Evolutionary conservation across 768 basidiomycete genomes (phyloP).

Genomic region (Boletus reticulatus): DNA sequence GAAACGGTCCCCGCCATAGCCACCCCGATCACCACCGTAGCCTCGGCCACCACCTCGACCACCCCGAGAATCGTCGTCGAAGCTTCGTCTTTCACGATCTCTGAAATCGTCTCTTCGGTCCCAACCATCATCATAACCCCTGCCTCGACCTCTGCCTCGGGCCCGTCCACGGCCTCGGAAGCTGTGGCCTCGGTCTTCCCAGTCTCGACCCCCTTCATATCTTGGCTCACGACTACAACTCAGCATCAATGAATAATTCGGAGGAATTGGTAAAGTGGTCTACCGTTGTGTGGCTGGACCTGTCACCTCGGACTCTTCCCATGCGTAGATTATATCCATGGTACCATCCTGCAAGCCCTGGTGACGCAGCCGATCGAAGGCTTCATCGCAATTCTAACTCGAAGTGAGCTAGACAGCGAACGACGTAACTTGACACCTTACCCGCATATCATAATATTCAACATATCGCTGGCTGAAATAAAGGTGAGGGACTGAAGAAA

Average conservation of each 20-base stretch:
- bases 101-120: conserved; percentile 45
- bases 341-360: conserved; percentile 81
- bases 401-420: conserved; percentile 6
- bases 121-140: conserved; percentile 39
- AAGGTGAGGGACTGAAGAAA: conserved; percentile 1
- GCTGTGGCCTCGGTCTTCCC: conserved; percentile 42
- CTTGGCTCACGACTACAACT: conserved; percentile 28
- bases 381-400: conserved; percentile 68
- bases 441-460: conserved; percentile 91
- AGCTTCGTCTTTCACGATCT: conserved; percentile 35
- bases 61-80: conserved; percentile 37
- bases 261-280: neutral
- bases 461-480: conserved; percentile 75
- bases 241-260: conserved; percentile 2
- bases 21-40: conserved; percentile 38
- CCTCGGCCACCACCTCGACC: conserved; percentile 39
- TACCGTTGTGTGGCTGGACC: conserved; percentile 47
- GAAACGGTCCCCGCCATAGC: conserved; percentile 45
- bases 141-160: conserved; percentile 42
- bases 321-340: conserved; percentile 84
- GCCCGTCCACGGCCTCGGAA: conserved; percentile 38
- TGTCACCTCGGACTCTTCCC: conserved; percentile 66
- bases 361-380: conserved; percentile 77
- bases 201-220: conserved; percentile 44
- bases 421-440: conserved; percentile 32